Evolutionary conservation across 371 early-diverging fungal species (phyloP).

Genomic region (Sporodiniella umbellata): DNA sequence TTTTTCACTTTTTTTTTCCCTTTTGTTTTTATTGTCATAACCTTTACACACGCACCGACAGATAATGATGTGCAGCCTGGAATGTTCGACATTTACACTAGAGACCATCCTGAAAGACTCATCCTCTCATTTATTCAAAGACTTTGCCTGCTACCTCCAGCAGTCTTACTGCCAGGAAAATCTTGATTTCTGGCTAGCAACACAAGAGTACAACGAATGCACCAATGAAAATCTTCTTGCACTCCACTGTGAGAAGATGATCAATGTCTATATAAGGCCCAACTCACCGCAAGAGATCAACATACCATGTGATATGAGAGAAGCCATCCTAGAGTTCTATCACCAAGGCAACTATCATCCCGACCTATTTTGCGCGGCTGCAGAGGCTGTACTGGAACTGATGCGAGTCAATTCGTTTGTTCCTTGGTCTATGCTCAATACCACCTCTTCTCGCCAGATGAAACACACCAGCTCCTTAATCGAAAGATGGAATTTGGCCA

Average conservation of each 20-base stretch:
- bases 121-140: slow-evolving; percentile 28
- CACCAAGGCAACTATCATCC: slow-evolving; percentile 22
- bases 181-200: slow-evolving; percentile 40
- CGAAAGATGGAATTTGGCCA: slow-evolving; percentile 13
- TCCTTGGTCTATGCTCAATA: slow-evolving; percentile 27
- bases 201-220: slow-evolving; percentile 29
- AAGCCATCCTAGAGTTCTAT: slow-evolving; percentile 30
- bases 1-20: slow-evolving; percentile 3
- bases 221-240: slow-evolving; percentile 2
- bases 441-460: neutral
- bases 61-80: slow-evolving; percentile 12
- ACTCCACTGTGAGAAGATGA: slow-evolving; percentile 20
- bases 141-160: slow-evolving; percentile 32
- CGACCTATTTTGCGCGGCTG: slow-evolving; percentile 32
- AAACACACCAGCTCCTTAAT: slow-evolving; percentile 2
- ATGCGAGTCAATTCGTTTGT: slow-evolving; percentile 48
- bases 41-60: no score
- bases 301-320: slow-evolving; percentile 48
- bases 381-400: slow-evolving; percentile 39
- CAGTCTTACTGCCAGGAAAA: slow-evolving; percentile 46
- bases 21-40: neutral
- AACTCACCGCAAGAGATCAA: slow-evolving; percentile 50
- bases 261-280: slow-evolving; percentile 31
- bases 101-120: slow-evolving; percentile 31
- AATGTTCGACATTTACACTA: slow-evolving; percentile 19